Evolutionary conservation across 192 early-diverging fungal species (phyloP).

Genomic region (Mortierella antarctica): DNA sequence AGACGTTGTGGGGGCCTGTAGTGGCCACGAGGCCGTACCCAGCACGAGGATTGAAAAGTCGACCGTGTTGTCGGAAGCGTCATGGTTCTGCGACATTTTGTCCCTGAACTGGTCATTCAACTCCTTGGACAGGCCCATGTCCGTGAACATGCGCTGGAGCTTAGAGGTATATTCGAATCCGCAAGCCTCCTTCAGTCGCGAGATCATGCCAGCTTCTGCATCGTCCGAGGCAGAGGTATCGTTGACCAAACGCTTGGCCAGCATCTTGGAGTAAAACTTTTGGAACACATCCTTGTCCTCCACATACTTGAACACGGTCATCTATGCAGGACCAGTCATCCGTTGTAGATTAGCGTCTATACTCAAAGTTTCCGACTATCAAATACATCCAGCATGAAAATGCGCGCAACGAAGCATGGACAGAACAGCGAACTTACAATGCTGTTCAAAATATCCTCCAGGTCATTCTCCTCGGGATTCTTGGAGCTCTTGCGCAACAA

Average conservation of each 20-base stretch:
- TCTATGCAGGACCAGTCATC: constrained; percentile 53
- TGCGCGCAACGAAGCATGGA: not conserved
- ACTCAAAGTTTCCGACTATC: too few species aligned
- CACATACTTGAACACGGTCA: constrained; percentile 96
- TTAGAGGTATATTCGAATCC: constrained; percentile 96
- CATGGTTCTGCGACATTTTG: constrained; percentile 52
- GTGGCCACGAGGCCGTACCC: constrained; percentile 90
- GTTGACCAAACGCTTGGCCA: constrained; percentile 94
- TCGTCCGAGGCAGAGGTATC: constrained; percentile 90
- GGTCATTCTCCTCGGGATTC: constrained; percentile 75
- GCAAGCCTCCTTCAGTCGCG: constrained; percentile 90
- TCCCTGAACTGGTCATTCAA: constrained; percentile 88
- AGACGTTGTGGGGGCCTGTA: constrained; percentile 77
- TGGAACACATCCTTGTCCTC: constrained; percentile 99
- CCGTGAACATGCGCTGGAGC: constrained; percentile 95
- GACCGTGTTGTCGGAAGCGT: constrained; percentile 37
- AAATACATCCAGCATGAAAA: too few species aligned
- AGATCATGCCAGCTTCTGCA: constrained; percentile 94
- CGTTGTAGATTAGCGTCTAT: too few species aligned
- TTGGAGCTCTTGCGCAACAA: constrained; percentile 88
- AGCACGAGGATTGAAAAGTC: constrained; percentile 93
- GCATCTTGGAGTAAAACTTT: constrained; percentile 93
- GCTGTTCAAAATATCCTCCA: constrained; percentile 78
- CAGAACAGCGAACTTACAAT: constrained; percentile 63
- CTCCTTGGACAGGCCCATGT: constrained; percentile 92